Evolutionary conservation across 139 green algal species (phyloP).

Genomic region (Choricystis sp.): DNA sequence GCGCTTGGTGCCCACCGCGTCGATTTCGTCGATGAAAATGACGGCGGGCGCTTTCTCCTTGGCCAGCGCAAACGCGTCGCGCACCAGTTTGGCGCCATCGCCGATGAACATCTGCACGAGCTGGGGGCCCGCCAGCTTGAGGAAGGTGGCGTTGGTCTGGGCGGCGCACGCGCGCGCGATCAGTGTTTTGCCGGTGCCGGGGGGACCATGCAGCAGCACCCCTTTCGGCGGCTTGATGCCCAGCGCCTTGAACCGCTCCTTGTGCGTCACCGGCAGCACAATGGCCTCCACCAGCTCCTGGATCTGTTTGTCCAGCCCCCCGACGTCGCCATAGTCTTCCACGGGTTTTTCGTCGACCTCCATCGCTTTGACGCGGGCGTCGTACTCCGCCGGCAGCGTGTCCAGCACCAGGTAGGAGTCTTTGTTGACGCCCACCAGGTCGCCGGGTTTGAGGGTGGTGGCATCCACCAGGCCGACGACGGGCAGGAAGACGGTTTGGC

Average conservation of each 20-base stretch:
- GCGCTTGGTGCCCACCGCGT: slow-evolving; percentile 87
- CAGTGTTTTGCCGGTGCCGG: slow-evolving; percentile 92
- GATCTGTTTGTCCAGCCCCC: slow-evolving; percentile 81
- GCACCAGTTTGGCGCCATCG: slow-evolving; percentile 95
- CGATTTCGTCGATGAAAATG: slow-evolving; percentile 99
- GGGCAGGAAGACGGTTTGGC: slow-evolving; percentile 96
- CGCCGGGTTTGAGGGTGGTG: slow-evolving; percentile 59
- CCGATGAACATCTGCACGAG: slow-evolving; percentile 99
- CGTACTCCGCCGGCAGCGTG: slow-evolving; percentile 94
- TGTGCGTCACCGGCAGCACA: slow-evolving; percentile 96
- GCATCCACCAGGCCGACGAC: slow-evolving; percentile 93
- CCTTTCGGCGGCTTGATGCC: slow-evolving; percentile 93
- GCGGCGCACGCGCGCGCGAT: slow-evolving; percentile 83
- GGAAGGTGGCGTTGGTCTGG: slow-evolving; percentile 96
- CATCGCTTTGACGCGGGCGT: slow-evolving; percentile 63
- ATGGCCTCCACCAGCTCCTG: slow-evolving; percentile 96
- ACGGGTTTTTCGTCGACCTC: slow-evolving; percentile 97
- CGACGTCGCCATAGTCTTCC: slow-evolving; percentile 97
- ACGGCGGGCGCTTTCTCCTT: slow-evolving; percentile 98
- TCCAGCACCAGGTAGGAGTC: slow-evolving; percentile 97
- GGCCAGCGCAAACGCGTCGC: slow-evolving; percentile 91
- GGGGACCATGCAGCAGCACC: slow-evolving; percentile 78
- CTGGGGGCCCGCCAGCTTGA: slow-evolving; percentile 95
- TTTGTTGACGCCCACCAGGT: slow-evolving; percentile 99
- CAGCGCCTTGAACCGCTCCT: slow-evolving; percentile 76